A percentile compares a stretch with the other conserved stretches of the same genome.
These are phyloP conservation scores for Digitaria exilis DNA, from an alignment of 202 grass and related monocot genomes.

Conservation along the genomic window DNA sequence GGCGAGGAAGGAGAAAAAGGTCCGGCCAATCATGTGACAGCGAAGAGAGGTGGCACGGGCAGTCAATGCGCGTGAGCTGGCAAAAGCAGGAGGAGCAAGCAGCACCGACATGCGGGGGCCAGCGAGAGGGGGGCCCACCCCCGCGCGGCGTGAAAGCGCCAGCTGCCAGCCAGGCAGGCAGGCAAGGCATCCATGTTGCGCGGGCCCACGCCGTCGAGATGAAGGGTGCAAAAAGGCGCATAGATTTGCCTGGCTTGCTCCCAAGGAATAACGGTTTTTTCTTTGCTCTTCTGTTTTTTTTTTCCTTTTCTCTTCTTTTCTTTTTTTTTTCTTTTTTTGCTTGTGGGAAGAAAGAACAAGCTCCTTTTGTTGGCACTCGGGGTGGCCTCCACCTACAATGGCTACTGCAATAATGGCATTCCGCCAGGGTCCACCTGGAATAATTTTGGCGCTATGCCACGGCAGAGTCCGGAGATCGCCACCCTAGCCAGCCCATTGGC, in stretches of 20 bases:
- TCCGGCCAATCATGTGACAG: slow-evolving; percentile 39
- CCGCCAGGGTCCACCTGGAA: neutral
- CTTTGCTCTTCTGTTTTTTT: too few species aligned
- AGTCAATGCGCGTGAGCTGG: slow-evolving; percentile 35
- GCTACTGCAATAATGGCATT: neutral
- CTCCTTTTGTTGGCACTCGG: neutral
- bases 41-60: too few species aligned
- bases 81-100: neutral
- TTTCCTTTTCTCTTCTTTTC: too few species aligned
- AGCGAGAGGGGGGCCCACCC: neutral
- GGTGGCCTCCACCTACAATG: neutral
- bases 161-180: slow-evolving; percentile 16
- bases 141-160: slow-evolving; percentile 1
- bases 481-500: too few species aligned
- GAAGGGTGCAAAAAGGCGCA: neutral
- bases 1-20: neutral
- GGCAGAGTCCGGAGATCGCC: too few species aligned
- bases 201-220: neutral
- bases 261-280: slow-evolving; percentile 15
- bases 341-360: neutral
- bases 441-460: neutral
- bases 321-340: too few species aligned
- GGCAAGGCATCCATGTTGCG: neutral
- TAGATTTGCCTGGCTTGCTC: neutral
- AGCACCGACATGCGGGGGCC: slow-evolving; percentile 20